A percentile compares a stretch with the other conserved stretches of the same genome.
Evolutionary conservation across 441 rosid genomes (phyloP).

Genomic region (Aquilaria agallochum): DNA sequence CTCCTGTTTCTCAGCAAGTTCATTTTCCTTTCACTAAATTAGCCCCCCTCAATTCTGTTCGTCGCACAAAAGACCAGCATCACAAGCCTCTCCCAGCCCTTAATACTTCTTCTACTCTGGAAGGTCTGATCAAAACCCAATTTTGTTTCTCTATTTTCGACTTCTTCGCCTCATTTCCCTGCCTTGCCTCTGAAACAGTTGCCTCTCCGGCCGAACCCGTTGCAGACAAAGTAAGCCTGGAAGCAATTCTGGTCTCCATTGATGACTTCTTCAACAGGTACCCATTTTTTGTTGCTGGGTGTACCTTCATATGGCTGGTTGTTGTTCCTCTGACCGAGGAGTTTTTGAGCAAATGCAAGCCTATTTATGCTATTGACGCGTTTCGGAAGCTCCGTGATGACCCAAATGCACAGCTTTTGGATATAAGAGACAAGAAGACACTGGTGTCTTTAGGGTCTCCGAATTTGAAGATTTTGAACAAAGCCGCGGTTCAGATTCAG

Average conservation of each 20-base stretch:
- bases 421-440: conserved; percentile 64
- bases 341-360: conserved; percentile 68
- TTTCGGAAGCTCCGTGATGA: conserved; percentile 63
- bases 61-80: not conserved
- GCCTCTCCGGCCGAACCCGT: conserved; percentile 24
- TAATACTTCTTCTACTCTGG: conserved; percentile 16
- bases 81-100: conserved; percentile 7
- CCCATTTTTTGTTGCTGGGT: conserved; percentile 87
- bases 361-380: conserved; percentile 54
- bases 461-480: conserved; percentile 47
- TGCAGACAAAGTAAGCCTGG: conserved; percentile 61
- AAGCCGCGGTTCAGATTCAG: conserved; percentile 49
- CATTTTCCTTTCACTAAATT: conserved; percentile 2
- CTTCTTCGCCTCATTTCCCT: conserved; percentile 39
- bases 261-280: conserved; percentile 68
- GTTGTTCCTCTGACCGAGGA: conserved; percentile 47
- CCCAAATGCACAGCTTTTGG: conserved; percentile 70
- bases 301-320: conserved; percentile 78
- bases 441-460: conserved; percentile 65
- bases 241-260: conserved; percentile 50
- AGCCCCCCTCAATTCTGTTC: not conserved
- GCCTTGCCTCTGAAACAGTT: conserved; percentile 46
- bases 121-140: conserved; percentile 25
- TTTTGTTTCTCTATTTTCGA: conserved; percentile 31
- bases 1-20: conserved; percentile 3